Conservation (phyloP, 495 filamentous ascomycete species). For the Lophiotrema nucula region DNA sequence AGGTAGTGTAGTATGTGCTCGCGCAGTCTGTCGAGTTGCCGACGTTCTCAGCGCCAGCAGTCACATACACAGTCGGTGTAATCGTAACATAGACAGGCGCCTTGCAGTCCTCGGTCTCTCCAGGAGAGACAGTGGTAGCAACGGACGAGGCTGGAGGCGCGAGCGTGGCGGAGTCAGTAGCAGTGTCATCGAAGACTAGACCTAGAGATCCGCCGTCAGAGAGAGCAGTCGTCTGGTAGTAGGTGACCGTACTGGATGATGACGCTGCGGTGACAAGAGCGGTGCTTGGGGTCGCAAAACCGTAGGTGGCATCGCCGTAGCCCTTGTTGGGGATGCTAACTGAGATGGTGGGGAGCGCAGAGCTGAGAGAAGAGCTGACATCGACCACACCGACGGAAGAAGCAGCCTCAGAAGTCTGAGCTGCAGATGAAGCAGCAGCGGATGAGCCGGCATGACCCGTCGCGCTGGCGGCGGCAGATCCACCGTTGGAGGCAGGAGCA, state of each 20-base stretch:
- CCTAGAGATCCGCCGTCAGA: conserved; percentile 4
- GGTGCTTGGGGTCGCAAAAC: neutral
- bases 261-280: neutral
- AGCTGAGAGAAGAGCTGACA: neutral
- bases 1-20: conserved; percentile 11
- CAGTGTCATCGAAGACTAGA: neutral
- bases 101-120: conserved; percentile 3
- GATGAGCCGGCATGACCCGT: neutral
- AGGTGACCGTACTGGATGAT: neutral
- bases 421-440: conserved; percentile 1
- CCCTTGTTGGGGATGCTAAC: neutral
- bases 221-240: neutral
- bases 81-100: conserved; percentile 18
- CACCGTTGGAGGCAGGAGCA: neutral
- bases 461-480: conserved; percentile 1
- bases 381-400: neutral
- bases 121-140: conserved; percentile 6
- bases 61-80: conserved; percentile 27
- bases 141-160: neutral
- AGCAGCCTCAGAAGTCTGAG: neutral
- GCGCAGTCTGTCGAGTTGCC: neutral
- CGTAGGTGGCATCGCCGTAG: neutral
- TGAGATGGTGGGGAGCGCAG: neutral
- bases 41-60: neutral
- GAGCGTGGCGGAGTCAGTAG: neutral